Conservation (phyloP, 257 asterid genomes). For the Linaria vulgaris region DNA sequence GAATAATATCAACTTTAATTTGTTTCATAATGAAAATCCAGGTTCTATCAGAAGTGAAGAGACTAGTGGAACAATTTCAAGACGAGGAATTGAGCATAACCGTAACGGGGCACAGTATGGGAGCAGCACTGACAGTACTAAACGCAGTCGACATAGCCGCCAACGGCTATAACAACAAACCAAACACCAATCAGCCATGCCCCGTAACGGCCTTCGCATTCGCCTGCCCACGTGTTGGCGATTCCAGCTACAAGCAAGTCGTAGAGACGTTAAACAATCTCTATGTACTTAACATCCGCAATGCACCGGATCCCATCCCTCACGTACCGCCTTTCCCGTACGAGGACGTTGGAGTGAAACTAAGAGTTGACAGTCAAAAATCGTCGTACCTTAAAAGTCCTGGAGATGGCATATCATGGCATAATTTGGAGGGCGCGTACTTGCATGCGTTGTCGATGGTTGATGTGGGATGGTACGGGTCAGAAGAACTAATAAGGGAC, state of each 20-base stretch:
- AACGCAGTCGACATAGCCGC: conserved; percentile 55
- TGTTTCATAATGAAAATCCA: neutral
- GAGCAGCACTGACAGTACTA: conserved; percentile 51
- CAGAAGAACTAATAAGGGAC: conserved; percentile 29
- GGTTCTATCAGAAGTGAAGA: conserved; percentile 45
- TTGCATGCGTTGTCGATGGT: conserved; percentile 47
- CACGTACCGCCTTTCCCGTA: conserved; percentile 32
- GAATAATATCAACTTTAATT: neutral
- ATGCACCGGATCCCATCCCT: conserved; percentile 41
- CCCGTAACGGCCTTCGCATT: conserved; percentile 50
- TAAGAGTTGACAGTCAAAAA: conserved; percentile 28
- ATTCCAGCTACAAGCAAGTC: conserved; percentile 20
- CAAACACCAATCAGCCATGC: conserved; percentile 14
- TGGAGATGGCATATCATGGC: conserved; percentile 34
- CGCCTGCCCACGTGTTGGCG: conserved; percentile 49
- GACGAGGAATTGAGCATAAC: conserved; percentile 61
- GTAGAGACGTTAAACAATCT: conserved; percentile 27
- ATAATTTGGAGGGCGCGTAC: conserved; percentile 46
- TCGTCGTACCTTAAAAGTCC: conserved; percentile 34
- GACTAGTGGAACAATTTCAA: conserved; percentile 35
- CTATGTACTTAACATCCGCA: conserved; percentile 33
- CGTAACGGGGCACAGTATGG: conserved; percentile 64
- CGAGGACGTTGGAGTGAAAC: conserved; percentile 26
- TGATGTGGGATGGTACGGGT: conserved; percentile 33
- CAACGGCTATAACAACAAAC: conserved; percentile 41